Evolutionary conservation across 2,329 filamentous ascomycete species (phyloP).

Genomic region (Didymella exigua): DNA sequence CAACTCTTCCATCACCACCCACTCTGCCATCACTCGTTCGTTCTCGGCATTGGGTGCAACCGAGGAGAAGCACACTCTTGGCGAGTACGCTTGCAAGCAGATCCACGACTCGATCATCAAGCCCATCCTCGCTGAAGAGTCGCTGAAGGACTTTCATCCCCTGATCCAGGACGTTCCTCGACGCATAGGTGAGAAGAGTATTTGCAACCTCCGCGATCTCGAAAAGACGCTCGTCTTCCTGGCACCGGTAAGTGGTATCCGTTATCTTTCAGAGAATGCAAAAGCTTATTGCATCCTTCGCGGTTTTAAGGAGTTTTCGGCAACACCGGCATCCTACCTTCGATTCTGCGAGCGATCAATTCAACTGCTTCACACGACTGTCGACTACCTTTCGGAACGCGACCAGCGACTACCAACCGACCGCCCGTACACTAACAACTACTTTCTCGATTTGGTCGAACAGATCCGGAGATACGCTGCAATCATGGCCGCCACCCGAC

Average conservation of each 20-base stretch:
- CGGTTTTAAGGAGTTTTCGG: slow-evolving; percentile 72
- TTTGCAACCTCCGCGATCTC: slow-evolving; percentile 88
- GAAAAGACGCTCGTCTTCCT: slow-evolving; percentile 92
- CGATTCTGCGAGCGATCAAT: slow-evolving; percentile 91
- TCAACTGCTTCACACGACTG: slow-evolving; percentile 85
- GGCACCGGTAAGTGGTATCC: slow-evolving; percentile 82
- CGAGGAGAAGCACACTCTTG: slow-evolving; percentile 63
- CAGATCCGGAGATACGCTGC: slow-evolving; percentile 90
- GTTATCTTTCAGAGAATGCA: slow-evolving; percentile 61
- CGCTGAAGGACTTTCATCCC: slow-evolving; percentile 78
- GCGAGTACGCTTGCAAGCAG: slow-evolving; percentile 72
- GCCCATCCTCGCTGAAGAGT: slow-evolving; percentile 75
- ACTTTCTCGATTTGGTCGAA: slow-evolving; percentile 94
- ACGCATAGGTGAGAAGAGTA: slow-evolving; percentile 81
- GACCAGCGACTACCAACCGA: slow-evolving; percentile 86
- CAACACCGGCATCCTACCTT: slow-evolving; percentile 76
- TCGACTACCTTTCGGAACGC: slow-evolving; percentile 81
- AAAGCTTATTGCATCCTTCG: slow-evolving; percentile 68
- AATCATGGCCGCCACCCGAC: slow-evolving; percentile 77
- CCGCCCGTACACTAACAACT: slow-evolving; percentile 91
- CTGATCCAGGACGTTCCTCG: slow-evolving; percentile 78
- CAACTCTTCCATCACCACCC: slow-evolving; percentile 46
- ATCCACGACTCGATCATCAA: slow-evolving; percentile 78
- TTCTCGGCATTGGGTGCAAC: slow-evolving; percentile 47
- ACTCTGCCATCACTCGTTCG: slow-evolving; percentile 53